Evolutionary conservation across 2,329 filamentous ascomycete species (phyloP), one percentile per base, ranked within the genome.

Genomic region (Aspergillus alliaceus): DNA sequence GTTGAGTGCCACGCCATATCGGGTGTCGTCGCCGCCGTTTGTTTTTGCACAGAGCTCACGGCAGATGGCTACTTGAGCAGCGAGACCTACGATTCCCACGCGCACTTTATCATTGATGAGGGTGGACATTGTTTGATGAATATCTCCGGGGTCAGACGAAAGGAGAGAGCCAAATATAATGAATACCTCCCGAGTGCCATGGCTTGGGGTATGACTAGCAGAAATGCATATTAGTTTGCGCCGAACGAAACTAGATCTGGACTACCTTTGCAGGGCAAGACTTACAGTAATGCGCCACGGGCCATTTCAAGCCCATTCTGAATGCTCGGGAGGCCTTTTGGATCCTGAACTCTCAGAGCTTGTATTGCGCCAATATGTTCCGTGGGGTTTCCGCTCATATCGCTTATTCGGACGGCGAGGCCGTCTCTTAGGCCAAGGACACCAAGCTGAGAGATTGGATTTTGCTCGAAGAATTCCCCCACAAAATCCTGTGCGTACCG

Each of bases 241-340:
- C 29, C 9, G 32, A 5, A 2, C 22, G 25, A 22, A 14, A 22
- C 8, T 15, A 27, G 22, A 48, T 5, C 14, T 4, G 12, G 32
- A 15, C 11, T 12, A 20, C 11, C 14, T 18, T 25, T 20, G 44
- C 11, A 31, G 29, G 53, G 37, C 51, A 37, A 51, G 32, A 67
- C 83, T 62, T 79, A 90, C 87, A 90, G 97, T n/a, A 99, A 80
- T 34, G 90, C 89, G 53, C 92, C 95, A 54, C 95, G 85, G 59
- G 91, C 91, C 90, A 99, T 96, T 75, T 99, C 93, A 51, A 99
- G 82, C 4, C 93, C 93, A 74, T 99, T 99, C 75, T 99, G 95
- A 61, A 99, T 74, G 74, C 89, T 92, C 15, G 90, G 88, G 63
- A 87, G 86, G 39, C 91, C 90, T 69, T 89, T 84, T 14, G 90